A percentile compares a stretch with the other conserved stretches of the same genome.
These are phyloP conservation scores for Cyclotella kingstonii DNA, from an alignment of 108 stramenopile species.

Conservation along the genomic window DNA sequence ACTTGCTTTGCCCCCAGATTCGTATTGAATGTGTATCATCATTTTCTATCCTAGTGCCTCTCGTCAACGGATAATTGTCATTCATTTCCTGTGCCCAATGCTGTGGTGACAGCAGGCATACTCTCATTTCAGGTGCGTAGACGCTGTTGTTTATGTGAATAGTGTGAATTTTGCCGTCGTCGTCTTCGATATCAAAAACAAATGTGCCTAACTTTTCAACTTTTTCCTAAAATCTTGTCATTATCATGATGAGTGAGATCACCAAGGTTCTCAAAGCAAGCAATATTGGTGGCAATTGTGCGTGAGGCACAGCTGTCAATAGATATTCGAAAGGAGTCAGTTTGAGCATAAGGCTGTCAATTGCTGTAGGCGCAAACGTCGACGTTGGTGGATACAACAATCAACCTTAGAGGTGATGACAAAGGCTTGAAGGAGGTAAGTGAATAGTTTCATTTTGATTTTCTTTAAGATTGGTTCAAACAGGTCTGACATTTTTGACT, in stretches of 20 bases:
- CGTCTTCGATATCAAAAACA: constrained; percentile 11
- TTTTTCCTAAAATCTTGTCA: not conserved
- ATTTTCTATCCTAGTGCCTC: not conserved
- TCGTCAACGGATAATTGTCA: not conserved
- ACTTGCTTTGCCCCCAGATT: not conserved
- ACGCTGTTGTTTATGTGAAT: not conserved
- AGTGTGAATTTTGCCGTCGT: not conserved
- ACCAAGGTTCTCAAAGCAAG: not conserved
- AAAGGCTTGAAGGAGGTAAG: too few species aligned
- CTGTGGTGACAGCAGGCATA: not conserved
- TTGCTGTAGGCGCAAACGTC: not conserved
- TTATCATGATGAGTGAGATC: too few species aligned
- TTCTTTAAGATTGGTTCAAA: too few species aligned
- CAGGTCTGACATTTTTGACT: too few species aligned
- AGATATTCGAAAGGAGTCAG: too few species aligned
- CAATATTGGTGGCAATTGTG: constrained; percentile 1
- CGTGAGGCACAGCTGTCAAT: too few species aligned
- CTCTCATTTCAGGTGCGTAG: constrained; percentile 1
- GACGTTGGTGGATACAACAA: not conserved
- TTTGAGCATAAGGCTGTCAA: not conserved
- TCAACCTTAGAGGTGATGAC: too few species aligned
- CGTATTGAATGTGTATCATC: not conserved
- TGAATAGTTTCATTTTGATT: too few species aligned
- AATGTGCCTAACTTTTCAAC: not conserved
- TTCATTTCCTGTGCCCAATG: not conserved